A percentile compares a stretch with the other conserved stretches of the same genome.
Conservation (phyloP, 495 filamentous ascomycete species). For the Aspergillus hancockii region DNA sequence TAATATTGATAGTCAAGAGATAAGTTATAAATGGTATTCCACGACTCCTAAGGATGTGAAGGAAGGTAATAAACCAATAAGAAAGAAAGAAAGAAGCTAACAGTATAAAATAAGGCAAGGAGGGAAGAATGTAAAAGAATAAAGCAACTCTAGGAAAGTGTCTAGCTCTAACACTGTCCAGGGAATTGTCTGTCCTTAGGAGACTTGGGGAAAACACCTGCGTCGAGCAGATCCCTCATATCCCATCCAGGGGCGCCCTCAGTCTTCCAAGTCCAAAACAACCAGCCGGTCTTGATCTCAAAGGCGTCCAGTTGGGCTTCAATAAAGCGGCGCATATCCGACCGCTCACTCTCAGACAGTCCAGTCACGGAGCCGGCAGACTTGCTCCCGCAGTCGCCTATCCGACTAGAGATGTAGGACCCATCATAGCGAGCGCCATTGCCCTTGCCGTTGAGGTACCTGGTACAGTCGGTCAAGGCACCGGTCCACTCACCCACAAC, state of each 20-base stretch:
- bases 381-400: conserved; percentile 63
- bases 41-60: neutral
- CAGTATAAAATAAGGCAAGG: too few relatives aligned
- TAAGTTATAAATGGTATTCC: neutral
- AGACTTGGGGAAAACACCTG: conserved; percentile 66
- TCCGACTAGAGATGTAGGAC: conserved; percentile 45
- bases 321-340: conserved; percentile 62
- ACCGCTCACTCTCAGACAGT: conserved; percentile 52
- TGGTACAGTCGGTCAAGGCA: conserved; percentile 74
- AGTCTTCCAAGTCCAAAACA: conserved; percentile 88
- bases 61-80: neutral
- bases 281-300: conserved; percentile 68
- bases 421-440: conserved; percentile 73
- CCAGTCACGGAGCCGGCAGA: conserved; percentile 54
- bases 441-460: conserved; percentile 68
- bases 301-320: conserved; percentile 76
- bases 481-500: conserved; percentile 72
- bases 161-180: conserved; percentile 26
- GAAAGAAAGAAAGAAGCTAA: neutral
- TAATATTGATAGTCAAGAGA: neutral
- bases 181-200: conserved; percentile 49
- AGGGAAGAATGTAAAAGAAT: neutral
- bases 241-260: conserved; percentile 88
- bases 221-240: conserved; percentile 63
- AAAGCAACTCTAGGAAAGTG: neutral